Evolutionary conservation across 1,284 basidiomycete genomes (phyloP).

Genomic region (Ceratobasidium sp.): DNA sequence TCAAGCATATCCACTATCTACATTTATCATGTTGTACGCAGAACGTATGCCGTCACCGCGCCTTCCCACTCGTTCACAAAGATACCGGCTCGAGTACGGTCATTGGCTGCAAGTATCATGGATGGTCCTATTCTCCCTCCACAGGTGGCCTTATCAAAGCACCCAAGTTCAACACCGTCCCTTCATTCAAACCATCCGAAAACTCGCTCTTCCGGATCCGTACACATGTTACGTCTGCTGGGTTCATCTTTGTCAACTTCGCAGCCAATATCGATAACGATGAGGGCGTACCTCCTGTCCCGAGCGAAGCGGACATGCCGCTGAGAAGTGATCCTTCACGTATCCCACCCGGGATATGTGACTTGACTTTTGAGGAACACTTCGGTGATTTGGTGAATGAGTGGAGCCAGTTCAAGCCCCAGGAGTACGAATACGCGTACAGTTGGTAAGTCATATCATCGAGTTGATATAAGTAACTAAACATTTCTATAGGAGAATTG

Average conservation of each 20-base stretch:
- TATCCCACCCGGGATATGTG: conserved; percentile 41
- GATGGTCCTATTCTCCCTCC: conserved; percentile 53
- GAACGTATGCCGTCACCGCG: conserved; percentile 54
- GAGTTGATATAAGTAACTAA: neutral
- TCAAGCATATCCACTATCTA: neutral
- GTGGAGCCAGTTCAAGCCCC: conserved; percentile 47
- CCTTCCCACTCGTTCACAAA: conserved; percentile 53
- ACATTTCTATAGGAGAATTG: conserved; percentile 23
- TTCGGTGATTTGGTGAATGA: conserved; percentile 48
- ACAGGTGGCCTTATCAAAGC: conserved; percentile 53
- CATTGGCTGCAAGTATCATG: conserved; percentile 54
- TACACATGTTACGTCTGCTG: conserved; percentile 53
- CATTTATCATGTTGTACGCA: conserved; percentile 14
- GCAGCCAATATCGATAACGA: conserved; percentile 48
- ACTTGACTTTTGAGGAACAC: conserved; percentile 52
- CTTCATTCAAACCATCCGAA: conserved; percentile 53
- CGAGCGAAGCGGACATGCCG: conserved; percentile 36
- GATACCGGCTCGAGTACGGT: conserved; percentile 50
- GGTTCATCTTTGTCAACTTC: conserved; percentile 55
- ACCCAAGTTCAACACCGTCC: conserved; percentile 53
- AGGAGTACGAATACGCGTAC: conserved; percentile 50
- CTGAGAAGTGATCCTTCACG: conserved; percentile 34
- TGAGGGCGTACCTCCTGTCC: conserved; percentile 34
- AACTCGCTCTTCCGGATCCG: conserved; percentile 54
- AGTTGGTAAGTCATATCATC: conserved; percentile 37